Conservation (phyloP, 2,329 filamentous ascomycete genomes). For the Diaporthe destruens region DNA sequence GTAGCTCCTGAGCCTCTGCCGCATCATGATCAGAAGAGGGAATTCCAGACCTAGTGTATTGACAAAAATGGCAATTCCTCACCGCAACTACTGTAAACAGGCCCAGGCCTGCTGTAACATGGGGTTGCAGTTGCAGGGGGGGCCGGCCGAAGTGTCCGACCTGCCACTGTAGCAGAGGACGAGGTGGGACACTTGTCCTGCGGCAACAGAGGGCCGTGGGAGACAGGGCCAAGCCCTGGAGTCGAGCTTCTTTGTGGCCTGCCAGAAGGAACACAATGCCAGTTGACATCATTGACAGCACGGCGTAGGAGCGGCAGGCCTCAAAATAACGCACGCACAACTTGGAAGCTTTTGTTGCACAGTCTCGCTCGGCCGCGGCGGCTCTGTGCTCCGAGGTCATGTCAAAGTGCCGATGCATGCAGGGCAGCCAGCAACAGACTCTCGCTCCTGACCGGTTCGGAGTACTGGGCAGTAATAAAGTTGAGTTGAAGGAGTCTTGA, state of each 20-base stretch:
- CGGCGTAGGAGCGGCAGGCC: neutral
- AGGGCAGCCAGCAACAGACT: no score
- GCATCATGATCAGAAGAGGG: neutral
- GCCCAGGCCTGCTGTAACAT: constrained; percentile 9
- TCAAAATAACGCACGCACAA: neutral
- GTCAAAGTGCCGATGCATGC: neutral
- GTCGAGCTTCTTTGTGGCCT: neutral
- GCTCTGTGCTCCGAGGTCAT: neutral
- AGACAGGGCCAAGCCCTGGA: neutral
- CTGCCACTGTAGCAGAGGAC: constrained; percentile 15
- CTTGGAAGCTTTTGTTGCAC: constrained; percentile 1
- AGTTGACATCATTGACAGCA: no score
- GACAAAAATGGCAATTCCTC: neutral
- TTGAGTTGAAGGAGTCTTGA: neutral
- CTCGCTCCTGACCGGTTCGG: neutral
- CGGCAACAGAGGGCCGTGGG: neutral
- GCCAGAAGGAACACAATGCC: no score
- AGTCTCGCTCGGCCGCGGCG: neutral
- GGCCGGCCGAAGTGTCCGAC: constrained; percentile 9
- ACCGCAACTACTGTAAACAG: neutral
- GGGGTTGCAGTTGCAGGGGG: constrained; percentile 3
- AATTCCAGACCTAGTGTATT: neutral
- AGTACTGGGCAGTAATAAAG: no score
- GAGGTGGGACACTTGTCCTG: neutral
- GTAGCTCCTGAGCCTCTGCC: no score